Evolutionary conservation across 495 filamentous ascomycete species (phyloP).

Genomic region (Bacidia gigantensis): DNA sequence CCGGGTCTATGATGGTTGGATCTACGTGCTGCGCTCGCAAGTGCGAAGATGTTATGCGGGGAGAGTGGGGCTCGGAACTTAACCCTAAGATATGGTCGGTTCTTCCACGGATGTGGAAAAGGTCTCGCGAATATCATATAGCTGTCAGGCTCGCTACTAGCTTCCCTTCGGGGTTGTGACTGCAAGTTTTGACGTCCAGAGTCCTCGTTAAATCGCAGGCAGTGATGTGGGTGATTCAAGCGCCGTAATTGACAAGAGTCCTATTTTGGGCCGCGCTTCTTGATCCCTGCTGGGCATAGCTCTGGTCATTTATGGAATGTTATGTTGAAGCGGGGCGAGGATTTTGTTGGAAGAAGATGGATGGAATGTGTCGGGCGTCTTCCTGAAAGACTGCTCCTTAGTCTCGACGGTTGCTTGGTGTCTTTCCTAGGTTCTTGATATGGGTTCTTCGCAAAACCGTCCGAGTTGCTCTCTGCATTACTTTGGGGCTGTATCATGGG

Average conservation of each 20-base stretch:
- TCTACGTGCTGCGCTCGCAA: constrained; percentile 17
- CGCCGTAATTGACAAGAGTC: constrained; percentile 50
- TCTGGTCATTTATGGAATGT: constrained; percentile 40
- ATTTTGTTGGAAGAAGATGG: constrained; percentile 22
- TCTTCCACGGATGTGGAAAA: constrained; percentile 20
- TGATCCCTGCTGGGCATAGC: constrained; percentile 43
- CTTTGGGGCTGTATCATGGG: background rate
- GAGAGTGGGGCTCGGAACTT: constrained; percentile 58
- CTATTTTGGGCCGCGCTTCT: constrained; percentile 50
- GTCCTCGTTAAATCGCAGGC: constrained; percentile 17
- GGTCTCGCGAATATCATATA: constrained; percentile 32
- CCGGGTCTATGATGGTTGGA: constrained; percentile 12
- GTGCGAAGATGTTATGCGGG: constrained; percentile 24
- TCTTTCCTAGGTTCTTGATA: background rate
- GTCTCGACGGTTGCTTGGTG: background rate
- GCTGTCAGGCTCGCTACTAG: constrained; percentile 34
- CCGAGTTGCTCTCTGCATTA: background rate
- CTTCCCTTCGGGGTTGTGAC: constrained; percentile 24
- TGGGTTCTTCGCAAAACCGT: constrained; percentile 7
- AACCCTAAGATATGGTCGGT: constrained; percentile 60
- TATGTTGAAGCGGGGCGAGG: constrained; percentile 26
- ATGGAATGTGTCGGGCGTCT: constrained; percentile 24
- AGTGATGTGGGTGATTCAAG: constrained; percentile 34
- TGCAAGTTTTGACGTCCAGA: constrained; percentile 32
- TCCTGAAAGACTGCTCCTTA: constrained; percentile 17